Evolutionary conservation across 352 stramenopile genomes (phyloP).

Genomic region (Phytophthora tentaculata): DNA sequence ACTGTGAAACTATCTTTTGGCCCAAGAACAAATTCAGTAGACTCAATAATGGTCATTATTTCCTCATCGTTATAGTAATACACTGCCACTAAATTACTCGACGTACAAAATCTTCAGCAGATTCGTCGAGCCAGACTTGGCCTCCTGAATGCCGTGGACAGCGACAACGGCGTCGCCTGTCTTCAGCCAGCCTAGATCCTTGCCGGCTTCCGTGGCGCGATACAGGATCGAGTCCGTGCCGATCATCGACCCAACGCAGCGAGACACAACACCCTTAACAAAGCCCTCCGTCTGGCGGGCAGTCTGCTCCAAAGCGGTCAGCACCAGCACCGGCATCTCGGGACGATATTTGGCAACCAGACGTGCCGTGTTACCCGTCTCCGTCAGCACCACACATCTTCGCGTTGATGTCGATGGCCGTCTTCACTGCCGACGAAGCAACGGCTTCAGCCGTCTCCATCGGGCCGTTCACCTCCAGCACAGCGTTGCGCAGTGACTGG

Average conservation of each 20-base stretch:
- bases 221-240: constrained; percentile 92
- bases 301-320: constrained; percentile 63
- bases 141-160: constrained; percentile 91
- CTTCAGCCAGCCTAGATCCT: constrained; percentile 89
- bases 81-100: background rate
- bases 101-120: constrained; percentile 84
- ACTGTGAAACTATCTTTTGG: too few species aligned
- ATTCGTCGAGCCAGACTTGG: constrained; percentile 89
- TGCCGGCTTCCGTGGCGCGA: constrained; percentile 84
- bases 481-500: constrained; percentile 77
- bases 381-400: constrained; percentile 97
- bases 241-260: constrained; percentile 88
- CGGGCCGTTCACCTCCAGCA: constrained; percentile 60
- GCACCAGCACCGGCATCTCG: constrained; percentile 68
- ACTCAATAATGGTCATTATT: too few species aligned
- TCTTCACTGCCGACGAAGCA: constrained; percentile 97
- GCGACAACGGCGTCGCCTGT: constrained; percentile 88
- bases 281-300: constrained; percentile 74
- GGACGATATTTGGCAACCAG: constrained; percentile 96
- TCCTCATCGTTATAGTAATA: too few species aligned
- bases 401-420: constrained; percentile 95
- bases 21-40: too few species aligned
- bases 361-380: constrained; percentile 93
- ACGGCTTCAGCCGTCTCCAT: constrained; percentile 94
- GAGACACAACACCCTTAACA: constrained; percentile 67